Percentiles rank a stretch among this genome's conserved stretches.
phyloP scores from a whole-genome alignment of 768 basidiomycete species.

The Hygrophorus pudorinus region DNA sequence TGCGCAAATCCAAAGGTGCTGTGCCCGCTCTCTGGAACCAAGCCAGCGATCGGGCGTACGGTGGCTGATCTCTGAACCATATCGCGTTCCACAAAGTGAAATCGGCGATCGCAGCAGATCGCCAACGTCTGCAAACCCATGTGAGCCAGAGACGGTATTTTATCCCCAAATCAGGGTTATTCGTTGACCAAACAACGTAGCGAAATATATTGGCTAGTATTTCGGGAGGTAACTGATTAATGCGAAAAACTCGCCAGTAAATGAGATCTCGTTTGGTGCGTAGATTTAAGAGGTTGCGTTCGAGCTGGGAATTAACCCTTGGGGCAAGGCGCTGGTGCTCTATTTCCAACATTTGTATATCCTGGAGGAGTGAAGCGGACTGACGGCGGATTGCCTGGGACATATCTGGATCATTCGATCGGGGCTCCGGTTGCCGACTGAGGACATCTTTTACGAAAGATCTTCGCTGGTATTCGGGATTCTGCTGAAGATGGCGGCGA shows the following conservation, averaged over 20 bases:
- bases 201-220: conserved; percentile 59
- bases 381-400: background rate
- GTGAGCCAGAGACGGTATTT: conserved; percentile 38
- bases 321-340: background rate
- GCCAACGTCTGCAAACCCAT: conserved; percentile 51
- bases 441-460: background rate
- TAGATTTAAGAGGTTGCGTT: background rate
- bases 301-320: background rate
- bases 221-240: conserved; percentile 57
- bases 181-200: conserved; percentile 43
- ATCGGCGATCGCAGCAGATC: conserved; percentile 36
- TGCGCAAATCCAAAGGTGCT: conserved; percentile 50
- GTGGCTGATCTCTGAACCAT: conserved; percentile 46
- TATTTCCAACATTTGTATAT: background rate
- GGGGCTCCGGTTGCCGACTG: background rate
- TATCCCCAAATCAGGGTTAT: conserved; percentile 24
- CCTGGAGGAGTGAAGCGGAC: background rate
- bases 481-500: too few relatives aligned
- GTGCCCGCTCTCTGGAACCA: conserved; percentile 50
- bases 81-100: conserved; percentile 54
- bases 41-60: conserved; percentile 40
- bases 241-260: conserved; percentile 36
- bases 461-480: background rate
- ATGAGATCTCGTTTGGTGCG: conserved; percentile 14
- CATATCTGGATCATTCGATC: background rate